Percentiles rank a stretch among this genome's conserved stretches.
Conservation (phyloP, 352 stramenopile genomes). For the Pythium monospermum region DNA sequence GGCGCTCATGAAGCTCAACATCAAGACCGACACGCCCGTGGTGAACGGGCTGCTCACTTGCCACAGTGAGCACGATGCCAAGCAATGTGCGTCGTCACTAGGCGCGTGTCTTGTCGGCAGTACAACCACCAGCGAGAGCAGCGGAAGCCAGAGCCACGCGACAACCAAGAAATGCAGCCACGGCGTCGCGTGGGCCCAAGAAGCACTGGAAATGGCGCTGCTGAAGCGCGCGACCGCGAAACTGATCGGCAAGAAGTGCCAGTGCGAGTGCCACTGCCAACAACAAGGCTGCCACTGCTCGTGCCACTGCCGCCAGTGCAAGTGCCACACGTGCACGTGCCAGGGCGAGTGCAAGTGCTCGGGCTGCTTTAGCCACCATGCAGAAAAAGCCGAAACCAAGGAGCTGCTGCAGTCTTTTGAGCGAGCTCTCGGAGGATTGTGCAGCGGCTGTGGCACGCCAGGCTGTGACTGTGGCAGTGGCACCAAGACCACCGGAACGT, state of each 20-base stretch:
- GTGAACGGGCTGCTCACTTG: constrained; percentile 92
- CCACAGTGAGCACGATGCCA: constrained; percentile 89
- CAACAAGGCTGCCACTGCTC: constrained; percentile 24
- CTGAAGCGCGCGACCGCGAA: constrained; percentile 47
- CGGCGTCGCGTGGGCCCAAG: constrained; percentile 57
- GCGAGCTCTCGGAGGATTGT: constrained; percentile 10
- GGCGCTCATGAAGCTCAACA: constrained; percentile 95
- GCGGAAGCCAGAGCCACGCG: background rate
- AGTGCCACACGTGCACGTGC: constrained; percentile 16
- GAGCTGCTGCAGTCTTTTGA: constrained; percentile 16
- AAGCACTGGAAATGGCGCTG: constrained; percentile 86
- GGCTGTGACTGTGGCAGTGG: no score
- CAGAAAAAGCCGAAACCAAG: background rate
- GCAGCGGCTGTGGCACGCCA: constrained; percentile 1
- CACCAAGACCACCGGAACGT: no score
- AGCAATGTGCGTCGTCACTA: constrained; percentile 45
- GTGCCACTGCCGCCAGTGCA: constrained; percentile 32
- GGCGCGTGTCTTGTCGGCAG: constrained; percentile 15
- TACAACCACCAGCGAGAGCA: background rate
- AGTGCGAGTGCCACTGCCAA: constrained; percentile 30
- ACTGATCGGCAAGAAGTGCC: constrained; percentile 26
- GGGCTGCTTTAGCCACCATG: constrained; percentile 22
- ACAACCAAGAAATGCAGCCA: constrained; percentile 38
- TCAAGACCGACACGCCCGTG: constrained; percentile 84
- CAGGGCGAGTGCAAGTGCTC: constrained; percentile 27